These are phyloP conservation scores for Trichocladium antarcticum DNA, from an alignment of 495 filamentous ascomycete species.

Conservation along the genomic window DNA sequence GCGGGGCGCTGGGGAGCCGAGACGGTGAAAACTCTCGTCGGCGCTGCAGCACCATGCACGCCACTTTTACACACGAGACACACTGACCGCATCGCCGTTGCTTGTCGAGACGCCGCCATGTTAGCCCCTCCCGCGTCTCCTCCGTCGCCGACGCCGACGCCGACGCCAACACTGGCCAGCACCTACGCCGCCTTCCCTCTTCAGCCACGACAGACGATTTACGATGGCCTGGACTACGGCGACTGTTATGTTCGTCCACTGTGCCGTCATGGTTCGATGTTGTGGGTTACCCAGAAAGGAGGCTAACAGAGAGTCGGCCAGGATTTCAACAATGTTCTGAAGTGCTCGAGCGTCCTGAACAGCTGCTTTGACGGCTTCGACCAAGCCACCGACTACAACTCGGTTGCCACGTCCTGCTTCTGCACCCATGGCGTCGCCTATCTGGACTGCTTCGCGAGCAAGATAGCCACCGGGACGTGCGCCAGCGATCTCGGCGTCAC, in stretches of 20 bases:
- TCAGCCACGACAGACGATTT: constrained; percentile 7
- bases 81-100: not conserved
- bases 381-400: not conserved
- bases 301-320: no score
- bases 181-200: constrained; percentile 4
- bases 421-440: constrained; percentile 17
- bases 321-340: not conserved
- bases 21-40: no score
- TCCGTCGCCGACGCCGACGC: constrained; percentile 10
- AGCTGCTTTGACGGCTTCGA: constrained; percentile 4
- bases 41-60: no score
- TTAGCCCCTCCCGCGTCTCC: not conserved
- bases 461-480: constrained; percentile 10
- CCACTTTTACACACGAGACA: not conserved
- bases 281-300: no score
- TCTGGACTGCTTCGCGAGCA: constrained; percentile 12
- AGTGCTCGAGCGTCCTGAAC: constrained; percentile 10
- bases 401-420: constrained; percentile 6
- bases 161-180: constrained; percentile 5
- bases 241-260: not conserved
- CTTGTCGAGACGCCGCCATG: constrained; percentile 4
- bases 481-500: constrained; percentile 1
- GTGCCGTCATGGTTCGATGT: no score
- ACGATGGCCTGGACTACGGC: not conserved
- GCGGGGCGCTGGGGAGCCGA: no score